phyloP scores from a whole-genome alignment of 2,329 filamentous ascomycete genomes.

The Bertia moriformis region DNA sequence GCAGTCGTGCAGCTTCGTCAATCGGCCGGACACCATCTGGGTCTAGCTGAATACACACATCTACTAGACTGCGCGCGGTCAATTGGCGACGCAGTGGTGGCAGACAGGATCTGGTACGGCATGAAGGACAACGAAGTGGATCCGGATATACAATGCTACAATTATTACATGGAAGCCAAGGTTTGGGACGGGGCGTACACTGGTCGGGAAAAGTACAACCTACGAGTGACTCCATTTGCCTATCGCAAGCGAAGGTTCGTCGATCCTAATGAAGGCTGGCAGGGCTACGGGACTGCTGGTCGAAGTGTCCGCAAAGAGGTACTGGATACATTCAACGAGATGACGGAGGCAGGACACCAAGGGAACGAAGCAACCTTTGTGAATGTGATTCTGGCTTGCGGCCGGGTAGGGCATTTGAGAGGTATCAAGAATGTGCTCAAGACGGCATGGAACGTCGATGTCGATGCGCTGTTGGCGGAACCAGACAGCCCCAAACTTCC shows the following conservation, averaged over 20 bases:
- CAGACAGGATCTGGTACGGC: constrained; percentile 22
- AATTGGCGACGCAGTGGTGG: constrained; percentile 23
- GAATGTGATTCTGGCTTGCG: background rate
- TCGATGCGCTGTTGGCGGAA: constrained; percentile 19
- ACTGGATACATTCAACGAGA: background rate
- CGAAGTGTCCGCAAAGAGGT: background rate
- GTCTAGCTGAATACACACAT: constrained; percentile 27
- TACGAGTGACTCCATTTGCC: background rate
- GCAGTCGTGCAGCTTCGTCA: constrained; percentile 18
- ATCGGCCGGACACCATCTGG: constrained; percentile 16
- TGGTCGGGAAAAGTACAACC: constrained; percentile 16
- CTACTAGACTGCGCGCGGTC: constrained; percentile 28
- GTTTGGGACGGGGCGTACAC: constrained; percentile 24
- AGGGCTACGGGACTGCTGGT: background rate
- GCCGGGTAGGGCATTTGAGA: constrained; percentile 24
- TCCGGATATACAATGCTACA: constrained; percentile 30
- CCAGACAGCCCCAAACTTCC: constrained; percentile 17
- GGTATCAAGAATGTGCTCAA: constrained; percentile 27
- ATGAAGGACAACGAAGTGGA: constrained; percentile 19
- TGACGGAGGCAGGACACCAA: background rate
- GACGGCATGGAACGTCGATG: constrained; percentile 32
- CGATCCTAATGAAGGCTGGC: background rate
- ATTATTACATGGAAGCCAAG: constrained; percentile 28
- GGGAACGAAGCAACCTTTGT: background rate
- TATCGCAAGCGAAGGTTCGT: background rate